Evolutionary conservation across 169 alveolate genomes (phyloP), one percentile per base, ranked within the genome.

Genomic region (Plasmodium knowlesi): DNA sequence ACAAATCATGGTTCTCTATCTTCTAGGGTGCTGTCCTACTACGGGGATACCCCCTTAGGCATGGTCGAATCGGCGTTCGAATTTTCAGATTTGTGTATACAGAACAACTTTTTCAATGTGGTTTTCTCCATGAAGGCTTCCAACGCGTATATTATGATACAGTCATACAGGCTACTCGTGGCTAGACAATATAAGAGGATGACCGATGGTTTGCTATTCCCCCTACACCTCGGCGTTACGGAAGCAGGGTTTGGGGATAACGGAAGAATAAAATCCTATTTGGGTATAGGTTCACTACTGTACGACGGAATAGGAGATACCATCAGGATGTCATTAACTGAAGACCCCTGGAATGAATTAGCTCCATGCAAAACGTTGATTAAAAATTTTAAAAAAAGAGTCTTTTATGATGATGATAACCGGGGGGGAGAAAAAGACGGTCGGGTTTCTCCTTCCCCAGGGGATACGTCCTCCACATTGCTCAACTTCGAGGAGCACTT

Each of bases 241-340:
- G 98, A 97, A 84, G 98, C 98, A 12, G 98, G 98, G 1, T 96
- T 96, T 93, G 98, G 98, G 76, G 90, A 83, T 78, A 98, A 97
- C 82, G 98, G 98, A 39, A 94, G 98, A 30, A 96, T 97, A 14
- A 96, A 97, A 84, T 95, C 97, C 41, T 96, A 96, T 14, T 74
- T 96, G 28, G 98, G 98, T 9, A 97, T 97, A 70, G 98, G 98
- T 16, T 83, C 98, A 3, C 89, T 97, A 92, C 94, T 97, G 46
- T 93, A 96, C 67, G 98, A 97, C 81, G 98, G 98, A 28, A 95
- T 97, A 46, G 98, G 98, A 41, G 98, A 97, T 83, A 97, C 98
- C 22, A 95, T 97, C 72, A 54, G 98, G n/a, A 96, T 96, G 81
- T 97, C 98, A n/a, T 85, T 97, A 46, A 97, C 98, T 0, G 98